Evolutionary conservation across 192 early-diverging fungal species (phyloP).

Genomic region (Podila verticillata): DNA sequence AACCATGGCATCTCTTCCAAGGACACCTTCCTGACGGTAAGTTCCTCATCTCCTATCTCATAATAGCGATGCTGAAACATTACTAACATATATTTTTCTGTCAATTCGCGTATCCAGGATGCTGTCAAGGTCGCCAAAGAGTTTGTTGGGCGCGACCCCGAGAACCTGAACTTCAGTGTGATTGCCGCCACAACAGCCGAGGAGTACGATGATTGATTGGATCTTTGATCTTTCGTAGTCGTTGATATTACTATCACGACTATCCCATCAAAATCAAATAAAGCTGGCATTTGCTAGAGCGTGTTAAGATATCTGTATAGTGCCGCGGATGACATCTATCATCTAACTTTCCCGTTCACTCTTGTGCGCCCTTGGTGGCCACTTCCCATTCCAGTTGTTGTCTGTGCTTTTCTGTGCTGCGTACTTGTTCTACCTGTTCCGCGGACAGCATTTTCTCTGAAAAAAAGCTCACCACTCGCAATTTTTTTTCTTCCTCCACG

Average conservation of each 20-base stretch:
- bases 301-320: too few relatives aligned
- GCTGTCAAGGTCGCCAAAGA: slow-evolving; percentile 67
- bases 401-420: too few relatives aligned
- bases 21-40: slow-evolving; percentile 62
- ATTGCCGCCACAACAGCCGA: slow-evolving; percentile 63
- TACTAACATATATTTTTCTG: slow-evolving; percentile 1
- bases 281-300: too few relatives aligned
- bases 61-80: not conserved
- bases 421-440: too few relatives aligned
- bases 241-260: not conserved
- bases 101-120: slow-evolving; percentile 41
- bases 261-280: not conserved
- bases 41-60: not conserved
- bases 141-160: slow-evolving; percentile 75
- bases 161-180: slow-evolving; percentile 70
- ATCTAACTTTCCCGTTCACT: too few relatives aligned
- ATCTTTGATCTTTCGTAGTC: not conserved
- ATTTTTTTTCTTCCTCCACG: not conserved
- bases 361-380: too few relatives aligned
- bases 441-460: too few relatives aligned
- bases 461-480: not conserved
- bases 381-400: too few relatives aligned
- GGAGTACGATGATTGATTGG: slow-evolving; percentile 11
- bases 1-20: slow-evolving; percentile 78
- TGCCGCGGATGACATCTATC: too few relatives aligned